Evolutionary conservation across 176 grass and related monocot species (phyloP).

Genomic region (Phragmites australis): DNA sequence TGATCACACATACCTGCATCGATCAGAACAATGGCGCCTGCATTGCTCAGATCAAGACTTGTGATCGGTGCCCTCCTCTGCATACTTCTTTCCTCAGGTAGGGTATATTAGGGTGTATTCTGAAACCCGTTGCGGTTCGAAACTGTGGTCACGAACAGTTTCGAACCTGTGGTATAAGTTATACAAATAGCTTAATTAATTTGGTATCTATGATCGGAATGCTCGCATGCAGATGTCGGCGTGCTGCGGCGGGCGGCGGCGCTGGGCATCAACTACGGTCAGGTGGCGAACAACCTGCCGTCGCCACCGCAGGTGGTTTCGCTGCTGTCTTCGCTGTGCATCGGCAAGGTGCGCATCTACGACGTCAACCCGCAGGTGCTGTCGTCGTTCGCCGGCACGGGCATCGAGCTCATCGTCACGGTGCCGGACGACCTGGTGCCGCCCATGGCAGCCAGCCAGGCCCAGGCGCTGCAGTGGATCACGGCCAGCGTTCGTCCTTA

Average conservation of each 20-base stretch:
- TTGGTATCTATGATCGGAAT: neutral
- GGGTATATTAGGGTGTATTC: neutral
- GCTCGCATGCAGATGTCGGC: constrained; percentile 59
- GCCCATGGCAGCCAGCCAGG: constrained; percentile 42
- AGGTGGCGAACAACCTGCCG: constrained; percentile 88
- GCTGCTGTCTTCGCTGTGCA: constrained; percentile 61
- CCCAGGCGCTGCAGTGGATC: constrained; percentile 69
- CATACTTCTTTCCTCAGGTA: constrained; percentile 65
- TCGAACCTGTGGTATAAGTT: neutral
- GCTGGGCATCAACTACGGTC: constrained; percentile 96
- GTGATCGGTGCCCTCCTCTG: constrained; percentile 49
- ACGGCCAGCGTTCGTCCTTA: constrained; percentile 55
- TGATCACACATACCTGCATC: neutral
- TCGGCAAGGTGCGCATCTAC: constrained; percentile 84
- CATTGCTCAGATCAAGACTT: constrained; percentile 21
- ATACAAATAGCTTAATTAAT: neutral
- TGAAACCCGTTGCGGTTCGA: neutral
- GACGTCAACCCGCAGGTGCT: constrained; percentile 88
- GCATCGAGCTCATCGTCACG: constrained; percentile 81
- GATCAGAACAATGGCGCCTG: constrained; percentile 27
- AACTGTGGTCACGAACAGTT: neutral
- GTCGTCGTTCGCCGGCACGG: constrained; percentile 60
- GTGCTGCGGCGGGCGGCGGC: constrained; percentile 37
- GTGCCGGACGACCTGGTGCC: constrained; percentile 78
- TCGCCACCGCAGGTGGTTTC: constrained; percentile 53